Base-by-base conservation (phyloP, 2,329 filamentous ascomycete genomes). In the Penicillium sp. region DNA sequence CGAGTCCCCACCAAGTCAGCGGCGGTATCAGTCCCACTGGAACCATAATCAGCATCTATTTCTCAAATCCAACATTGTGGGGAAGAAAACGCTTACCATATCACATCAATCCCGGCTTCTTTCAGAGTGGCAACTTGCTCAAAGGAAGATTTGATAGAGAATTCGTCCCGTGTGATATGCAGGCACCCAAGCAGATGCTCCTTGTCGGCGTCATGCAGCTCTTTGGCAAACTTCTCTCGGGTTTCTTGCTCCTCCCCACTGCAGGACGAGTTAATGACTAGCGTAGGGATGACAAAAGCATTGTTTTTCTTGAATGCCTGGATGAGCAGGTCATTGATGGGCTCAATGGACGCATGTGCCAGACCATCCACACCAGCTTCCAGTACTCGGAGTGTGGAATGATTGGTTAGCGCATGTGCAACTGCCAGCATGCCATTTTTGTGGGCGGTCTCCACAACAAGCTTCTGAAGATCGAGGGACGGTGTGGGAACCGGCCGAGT, bases 291-390 rank as follows among this genome's bases (percentile, higher is more conserved):
- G n/a, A 46, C 23, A 15, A 46, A 46, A 1, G 43, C 39, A 11
- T 43, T 46, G 13, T 39, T 46, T 6, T 36, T 35, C 27, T 46
- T 43, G 29, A 43, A 46, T 6, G 43, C 43, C 13, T 42, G 29
- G 23, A 46, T 18, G n/a, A 46, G 13, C 13, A 43, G 28, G 5
- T 43, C 43, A 10, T 17, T 45, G 26, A 45, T 33, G 2, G 43
- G 43, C 1, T 45, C 31, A 13, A 42, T 45, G n/a, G 43, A 39
- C 14, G 35, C 38, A 21, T 45, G 38, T 4, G 38, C 27, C 6
- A 45, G 13, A 13, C 43, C 39, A 17, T 42, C 39, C 4, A 41
- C 43, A 6, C 43, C 43, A 2, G 43, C 43, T 14, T 34, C 21
- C 1, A 45, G 35, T 7, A 45, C 39, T 8, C 28, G 39, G 11